Evolutionary conservation across 352 stramenopile genomes (phyloP).

Genomic region (Globisporangium middletonii): DNA sequence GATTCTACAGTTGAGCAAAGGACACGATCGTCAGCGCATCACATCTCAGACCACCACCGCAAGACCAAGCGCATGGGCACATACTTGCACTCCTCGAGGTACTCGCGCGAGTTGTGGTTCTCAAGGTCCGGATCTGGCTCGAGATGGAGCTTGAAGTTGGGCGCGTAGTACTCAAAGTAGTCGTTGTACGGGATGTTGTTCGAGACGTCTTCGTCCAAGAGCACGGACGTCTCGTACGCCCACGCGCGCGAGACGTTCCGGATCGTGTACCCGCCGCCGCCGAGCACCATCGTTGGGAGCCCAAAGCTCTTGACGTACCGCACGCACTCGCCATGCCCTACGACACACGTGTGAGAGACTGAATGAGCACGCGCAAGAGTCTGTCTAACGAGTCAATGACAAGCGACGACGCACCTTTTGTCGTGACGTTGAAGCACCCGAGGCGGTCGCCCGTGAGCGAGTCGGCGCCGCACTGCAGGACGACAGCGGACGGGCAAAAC

Average conservation of each 20-base stretch:
- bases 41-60: not conserved
- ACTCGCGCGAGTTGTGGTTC: slow-evolving; percentile 81
- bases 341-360: slow-evolving; percentile 34
- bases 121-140: slow-evolving; percentile 72
- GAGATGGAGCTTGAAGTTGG: slow-evolving; percentile 82
- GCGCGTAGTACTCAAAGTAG: slow-evolving; percentile 99
- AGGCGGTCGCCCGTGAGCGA: slow-evolving; percentile 96
- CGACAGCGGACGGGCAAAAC: slow-evolving; percentile 93
- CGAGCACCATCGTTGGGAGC: slow-evolving; percentile 95
- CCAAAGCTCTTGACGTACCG: slow-evolving; percentile 96
- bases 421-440: slow-evolving; percentile 97
- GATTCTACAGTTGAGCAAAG: slow-evolving; percentile 22
- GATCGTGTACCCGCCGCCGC: slow-evolving; percentile 97
- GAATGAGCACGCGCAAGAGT: not conserved
- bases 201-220: slow-evolving; percentile 86
- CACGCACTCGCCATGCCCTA: slow-evolving; percentile 94
- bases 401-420: slow-evolving; percentile 76
- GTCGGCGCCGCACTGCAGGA: slow-evolving; percentile 98
- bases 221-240: slow-evolving; percentile 96
- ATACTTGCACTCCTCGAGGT: slow-evolving; percentile 84
- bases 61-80: slow-evolving; percentile 6
- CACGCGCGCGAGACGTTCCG: slow-evolving; percentile 94
- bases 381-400: too few relatives aligned
- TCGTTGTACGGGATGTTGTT: slow-evolving; percentile 99
- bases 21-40: not conserved